phyloP scores from a whole-genome alignment of 139 green algal species.

The Nannochloris sp. region DNA sequence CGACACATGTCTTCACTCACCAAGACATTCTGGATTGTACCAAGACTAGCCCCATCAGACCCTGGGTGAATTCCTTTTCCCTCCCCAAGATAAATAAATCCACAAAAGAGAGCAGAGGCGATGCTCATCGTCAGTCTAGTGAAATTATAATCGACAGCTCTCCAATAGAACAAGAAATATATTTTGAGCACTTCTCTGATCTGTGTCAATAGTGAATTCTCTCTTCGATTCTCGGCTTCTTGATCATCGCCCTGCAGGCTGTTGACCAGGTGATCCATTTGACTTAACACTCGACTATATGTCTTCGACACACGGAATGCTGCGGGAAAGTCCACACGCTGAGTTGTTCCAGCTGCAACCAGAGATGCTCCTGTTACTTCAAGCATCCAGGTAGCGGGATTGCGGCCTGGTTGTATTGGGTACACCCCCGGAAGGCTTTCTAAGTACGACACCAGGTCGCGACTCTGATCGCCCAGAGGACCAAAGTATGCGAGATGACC shows the following conservation, averaged over 20 bases:
- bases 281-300: no score
- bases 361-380: slow-evolving; percentile 38
- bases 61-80: no score
- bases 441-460: slow-evolving; percentile 56
- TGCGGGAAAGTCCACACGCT: no score
- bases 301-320: no score
- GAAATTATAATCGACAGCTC: no score
- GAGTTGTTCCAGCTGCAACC: no score
- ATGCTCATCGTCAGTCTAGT: no score
- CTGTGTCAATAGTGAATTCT: slow-evolving; percentile 27
- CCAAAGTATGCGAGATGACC: neutral
- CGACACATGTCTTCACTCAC: no score
- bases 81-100: no score
- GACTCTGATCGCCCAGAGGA: neutral
- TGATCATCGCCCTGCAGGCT: slow-evolving; percentile 3
- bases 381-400: slow-evolving; percentile 42
- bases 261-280: slow-evolving; percentile 12
- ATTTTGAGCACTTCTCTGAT: slow-evolving; percentile 21
- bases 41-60: no score
- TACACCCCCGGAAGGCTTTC: slow-evolving; percentile 25
- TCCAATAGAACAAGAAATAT: neutral
- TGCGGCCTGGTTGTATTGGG: slow-evolving; percentile 27
- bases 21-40: no score
- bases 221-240: slow-evolving; percentile 16
- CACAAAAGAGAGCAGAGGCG: no score